Conservation (phyloP, 2,329 filamentous ascomycete species). For the Colletotrichum sp. region DNA sequence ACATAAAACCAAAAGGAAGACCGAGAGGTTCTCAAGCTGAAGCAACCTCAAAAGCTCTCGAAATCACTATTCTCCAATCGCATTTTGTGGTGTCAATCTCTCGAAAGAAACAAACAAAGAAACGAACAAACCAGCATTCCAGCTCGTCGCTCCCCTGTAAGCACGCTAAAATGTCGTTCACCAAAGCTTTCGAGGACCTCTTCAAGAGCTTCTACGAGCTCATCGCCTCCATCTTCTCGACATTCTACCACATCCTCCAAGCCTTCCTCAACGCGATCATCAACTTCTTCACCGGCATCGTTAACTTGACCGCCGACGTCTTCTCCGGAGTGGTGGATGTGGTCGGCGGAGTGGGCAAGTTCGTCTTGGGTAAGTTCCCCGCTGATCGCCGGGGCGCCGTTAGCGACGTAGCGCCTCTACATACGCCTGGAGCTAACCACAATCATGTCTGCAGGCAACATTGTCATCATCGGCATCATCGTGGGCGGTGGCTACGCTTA, state of each 20-base stretch:
- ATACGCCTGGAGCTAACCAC: neutral
- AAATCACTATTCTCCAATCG: neutral
- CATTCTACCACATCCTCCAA: conserved; percentile 38
- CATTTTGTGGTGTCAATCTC: neutral
- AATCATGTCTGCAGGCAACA: conserved; percentile 33
- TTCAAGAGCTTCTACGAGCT: conserved; percentile 48
- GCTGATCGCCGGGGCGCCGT: neutral
- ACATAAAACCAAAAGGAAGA: neutral
- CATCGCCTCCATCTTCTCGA: conserved; percentile 38
- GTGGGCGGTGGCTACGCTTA: conserved; percentile 35
- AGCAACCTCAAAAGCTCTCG: neutral
- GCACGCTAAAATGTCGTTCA: conserved; percentile 35
- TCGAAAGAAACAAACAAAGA: too few relatives aligned
- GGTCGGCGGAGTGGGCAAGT: conserved; percentile 42
- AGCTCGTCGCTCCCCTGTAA: too few relatives aligned
- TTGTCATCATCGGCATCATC: conserved; percentile 37
- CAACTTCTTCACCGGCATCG: conserved; percentile 40
- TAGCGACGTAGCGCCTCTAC: neutral
- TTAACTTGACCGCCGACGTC: conserved; percentile 39
- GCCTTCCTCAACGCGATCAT: conserved; percentile 36
- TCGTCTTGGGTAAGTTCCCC: conserved; percentile 38
- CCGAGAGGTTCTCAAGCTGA: neutral
- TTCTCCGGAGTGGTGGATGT: conserved; percentile 40
- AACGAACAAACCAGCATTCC: too few relatives aligned
- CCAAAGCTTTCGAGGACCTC: conserved; percentile 39